Evolutionary conservation across 176 grass and related monocot species (phyloP).

Genomic region (Avena atlantica): DNA sequence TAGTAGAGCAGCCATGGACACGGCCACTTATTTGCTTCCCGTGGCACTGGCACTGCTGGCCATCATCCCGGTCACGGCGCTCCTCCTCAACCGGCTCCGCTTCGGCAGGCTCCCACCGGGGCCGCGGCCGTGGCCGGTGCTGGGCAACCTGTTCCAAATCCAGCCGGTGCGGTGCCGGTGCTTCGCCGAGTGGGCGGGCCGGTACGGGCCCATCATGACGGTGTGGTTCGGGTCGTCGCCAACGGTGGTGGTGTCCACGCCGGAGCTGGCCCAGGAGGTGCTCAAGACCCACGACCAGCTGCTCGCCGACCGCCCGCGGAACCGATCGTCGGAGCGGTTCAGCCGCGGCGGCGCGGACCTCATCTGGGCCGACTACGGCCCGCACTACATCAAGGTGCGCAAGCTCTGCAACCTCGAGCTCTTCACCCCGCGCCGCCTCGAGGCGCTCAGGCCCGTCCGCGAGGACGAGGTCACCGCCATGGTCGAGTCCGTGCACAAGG

Average conservation of each 20-base stretch:
- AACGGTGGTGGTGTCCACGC: conserved; percentile 71
- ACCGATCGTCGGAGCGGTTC: conserved; percentile 66
- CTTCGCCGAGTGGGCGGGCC: conserved; percentile 74
- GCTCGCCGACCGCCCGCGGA: conserved; percentile 70
- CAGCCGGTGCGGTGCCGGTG: conserved; percentile 75
- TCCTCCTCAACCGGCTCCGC: conserved; percentile 46
- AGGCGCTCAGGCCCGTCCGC: conserved; percentile 70
- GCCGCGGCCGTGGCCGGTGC: conserved; percentile 64
- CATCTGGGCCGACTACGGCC: conserved; percentile 89
- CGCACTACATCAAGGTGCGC: conserved; percentile 91
- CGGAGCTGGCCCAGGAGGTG: conserved; percentile 73
- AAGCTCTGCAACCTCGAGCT: conserved; percentile 95
- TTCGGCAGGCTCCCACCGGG: conserved; percentile 61
- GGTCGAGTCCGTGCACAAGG: conserved; percentile 70
- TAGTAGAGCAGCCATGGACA: conserved; percentile 48
- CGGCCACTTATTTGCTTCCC: conserved; percentile 30
- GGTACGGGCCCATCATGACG: conserved; percentile 68
- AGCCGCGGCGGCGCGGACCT: conserved; percentile 81
- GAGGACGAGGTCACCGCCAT: conserved; percentile 90
- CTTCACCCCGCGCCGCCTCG: conserved; percentile 72
- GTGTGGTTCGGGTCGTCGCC: conserved; percentile 78
- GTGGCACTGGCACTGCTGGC: conserved; percentile 41
- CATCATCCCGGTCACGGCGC: conserved; percentile 7
- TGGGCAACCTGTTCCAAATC: conserved; percentile 86
- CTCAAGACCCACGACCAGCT: conserved; percentile 77